These are phyloP conservation scores for Aegilops longissima DNA, from an alignment of 176 grass and related monocot genomes.

Conservation along the genomic window DNA sequence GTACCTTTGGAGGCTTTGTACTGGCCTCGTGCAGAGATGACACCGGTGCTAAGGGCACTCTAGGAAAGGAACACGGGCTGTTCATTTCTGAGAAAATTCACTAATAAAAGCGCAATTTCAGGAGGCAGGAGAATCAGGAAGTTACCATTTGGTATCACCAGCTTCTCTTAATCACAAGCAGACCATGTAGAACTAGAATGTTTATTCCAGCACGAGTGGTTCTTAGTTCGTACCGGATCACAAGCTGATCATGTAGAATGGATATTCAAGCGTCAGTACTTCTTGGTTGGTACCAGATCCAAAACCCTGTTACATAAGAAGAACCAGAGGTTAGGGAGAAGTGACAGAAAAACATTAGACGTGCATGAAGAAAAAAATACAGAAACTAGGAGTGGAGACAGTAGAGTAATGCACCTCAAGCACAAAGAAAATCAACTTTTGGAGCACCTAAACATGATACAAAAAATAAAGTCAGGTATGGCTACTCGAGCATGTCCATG, in stretches of 20 bases:
- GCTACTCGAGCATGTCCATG: background rate
- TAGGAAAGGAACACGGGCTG: background rate
- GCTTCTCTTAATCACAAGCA: background rate
- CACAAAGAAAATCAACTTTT: background rate
- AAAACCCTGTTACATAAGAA: background rate
- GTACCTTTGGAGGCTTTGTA: constrained; percentile 27
- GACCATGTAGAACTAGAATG: too few relatives aligned
- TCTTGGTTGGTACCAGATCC: background rate
- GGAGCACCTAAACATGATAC: background rate
- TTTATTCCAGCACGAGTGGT: too few relatives aligned
- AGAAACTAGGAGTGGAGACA: background rate
- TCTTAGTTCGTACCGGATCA: too few relatives aligned
- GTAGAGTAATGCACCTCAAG: background rate
- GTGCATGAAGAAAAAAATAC: background rate
- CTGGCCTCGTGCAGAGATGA: constrained; percentile 17
- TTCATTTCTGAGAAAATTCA: background rate
- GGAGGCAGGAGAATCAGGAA: background rate
- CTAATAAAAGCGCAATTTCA: background rate
- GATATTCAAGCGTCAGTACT: too few relatives aligned
- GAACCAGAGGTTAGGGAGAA: background rate
- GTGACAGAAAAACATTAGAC: background rate
- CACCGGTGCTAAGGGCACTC: background rate
- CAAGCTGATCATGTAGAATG: too few relatives aligned
- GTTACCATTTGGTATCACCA: background rate
- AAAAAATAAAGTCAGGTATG: background rate